Base-by-base conservation (phyloP, 768 basidiomycete genomes). In the Suillus decipiens region DNA sequence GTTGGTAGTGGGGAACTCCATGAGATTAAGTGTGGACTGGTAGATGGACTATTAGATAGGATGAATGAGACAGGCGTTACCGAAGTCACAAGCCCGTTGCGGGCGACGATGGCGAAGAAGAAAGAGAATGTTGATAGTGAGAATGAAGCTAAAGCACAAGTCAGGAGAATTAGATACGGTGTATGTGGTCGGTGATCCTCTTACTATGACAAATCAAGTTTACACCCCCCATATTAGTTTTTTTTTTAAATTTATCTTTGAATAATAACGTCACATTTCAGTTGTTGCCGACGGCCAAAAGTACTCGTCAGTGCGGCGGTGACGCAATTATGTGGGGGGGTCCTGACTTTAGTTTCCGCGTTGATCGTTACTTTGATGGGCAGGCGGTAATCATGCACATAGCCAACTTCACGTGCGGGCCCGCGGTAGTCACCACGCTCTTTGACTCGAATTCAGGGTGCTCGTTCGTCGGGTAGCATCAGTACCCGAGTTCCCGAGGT, bases 1-100 rank as follows among this genome's bases (percentile, higher is more conserved):
- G 47, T 83, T 76, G 34, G 79, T 66, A 66, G 82, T 75, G 34
- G 79, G 65, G 65, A 77, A 83, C 60, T 73, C 67, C 72, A 73
- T 73, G 51, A 43, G 63, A 60, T 22, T 58, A 28, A 28, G 28
- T 28, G 28, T 28, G 28, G 28, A 28, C 28, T 28, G 28, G 28
- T 28, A 28, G 28, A 48, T 19, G 19, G 34, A 5, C 33, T 22
- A 12, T 36, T 55, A 17, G 59, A n/a, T 43, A n/a, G 24, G 28
- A 42, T 12, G 53, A 22, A 22, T 54, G 12, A 37, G n/a, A 3
- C 12, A 37, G 5, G 7, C 1, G 12, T 36, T 55, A 14, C 11
- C 10, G 22, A 33, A 53, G 51, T 19, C 31, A 6, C 2, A 34
- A 8, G 5, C 11, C 17, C 51, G 11, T 17, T 42, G 53, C 22